Base-by-base conservation (phyloP, 2,329 filamentous ascomycete species). In the Pestalotiopsis sp. region DNA sequence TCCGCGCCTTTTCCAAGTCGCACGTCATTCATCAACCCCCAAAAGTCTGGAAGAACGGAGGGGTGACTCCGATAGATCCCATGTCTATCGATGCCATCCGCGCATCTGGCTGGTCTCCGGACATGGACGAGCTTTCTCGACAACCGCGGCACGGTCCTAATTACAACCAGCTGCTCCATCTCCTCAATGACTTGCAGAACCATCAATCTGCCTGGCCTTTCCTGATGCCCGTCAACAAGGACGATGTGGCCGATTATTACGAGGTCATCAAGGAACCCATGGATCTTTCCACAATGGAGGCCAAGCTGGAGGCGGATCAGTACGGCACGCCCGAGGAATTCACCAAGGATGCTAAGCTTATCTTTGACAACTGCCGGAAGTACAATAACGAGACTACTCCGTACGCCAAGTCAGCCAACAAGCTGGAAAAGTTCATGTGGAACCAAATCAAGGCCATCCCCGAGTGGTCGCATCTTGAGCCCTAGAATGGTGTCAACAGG, bases 171-270 rank as follows among this genome's bases (percentile, higher is more conserved):
- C 90, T 99, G 2, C 88, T 97, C 13, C 94, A 96, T 79, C 88
- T 99, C 6, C 91, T 99, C 72, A 97, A 97, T 80, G 94, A 97
- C 77, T 89, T 98, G 81, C 95, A 98, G 79, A 98, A 98, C 78
- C 94, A 97, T 82, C 91, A 91, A 74, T 92, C 93, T 7, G 93
- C 94, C 0, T 99, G 96, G 96, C 96, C 96, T 0, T 99, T 99
- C 84, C 87, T 96, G 39, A 89, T 94, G 31, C 95, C 96, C 0
- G 96, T 99, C 73, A 98, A 97, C 79, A 91, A 92, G 73, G 96
- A 99, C 76, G 96, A 98, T 73, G 96, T 99, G 0, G 91, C 94
- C n/a, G 96, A 99, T 80, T 99, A 99, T 83, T 98, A 98, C 84
- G 94, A 97, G 69, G 95, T 98, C 70, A 99, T 99, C 84, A 95